These are phyloP conservation scores for Fusarium sp. DNA, from an alignment of 2,329 filamentous ascomycete genomes.

Conservation along the genomic window DNA sequence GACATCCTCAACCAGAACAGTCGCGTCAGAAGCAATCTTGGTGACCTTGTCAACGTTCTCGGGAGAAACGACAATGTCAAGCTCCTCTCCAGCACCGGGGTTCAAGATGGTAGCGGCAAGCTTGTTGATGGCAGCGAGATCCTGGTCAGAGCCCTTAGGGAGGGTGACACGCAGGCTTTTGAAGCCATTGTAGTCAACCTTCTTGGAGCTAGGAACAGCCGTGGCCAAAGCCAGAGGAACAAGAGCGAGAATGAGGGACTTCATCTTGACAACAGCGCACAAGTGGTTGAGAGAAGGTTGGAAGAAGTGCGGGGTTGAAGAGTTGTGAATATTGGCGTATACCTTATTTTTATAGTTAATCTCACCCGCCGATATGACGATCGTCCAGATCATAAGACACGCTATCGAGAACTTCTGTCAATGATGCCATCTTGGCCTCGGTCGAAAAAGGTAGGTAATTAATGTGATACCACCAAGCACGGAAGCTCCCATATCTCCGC, in stretches of 20 bases:
- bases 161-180: conserved; percentile 35
- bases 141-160: conserved; percentile 18
- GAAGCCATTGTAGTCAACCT: conserved; percentile 37
- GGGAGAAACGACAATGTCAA: conserved; percentile 30
- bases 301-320: conserved; percentile 9
- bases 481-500: conserved; percentile 35
- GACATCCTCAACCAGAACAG: conserved; percentile 34
- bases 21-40: conserved; percentile 20
- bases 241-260: conserved; percentile 16
- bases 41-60: conserved; percentile 30
- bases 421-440: conserved; percentile 22
- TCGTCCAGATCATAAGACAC: conserved; percentile 6
- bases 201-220: conserved; percentile 31
- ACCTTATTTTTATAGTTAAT: conserved; percentile 12
- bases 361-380: background rate
- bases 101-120: conserved; percentile 31
- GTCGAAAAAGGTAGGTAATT: conserved; percentile 37
- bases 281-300: background rate
- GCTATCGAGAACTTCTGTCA: conserved; percentile 25
- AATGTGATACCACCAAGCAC: conserved; percentile 31
- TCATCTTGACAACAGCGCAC: conserved; percentile 22
- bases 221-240: conserved; percentile 23
- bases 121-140: conserved; percentile 21
- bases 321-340: background rate
- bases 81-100: conserved; percentile 22